Base-by-base conservation (phyloP, 176 grass and related monocot genomes). In the Calamus simplicifolius region DNA sequence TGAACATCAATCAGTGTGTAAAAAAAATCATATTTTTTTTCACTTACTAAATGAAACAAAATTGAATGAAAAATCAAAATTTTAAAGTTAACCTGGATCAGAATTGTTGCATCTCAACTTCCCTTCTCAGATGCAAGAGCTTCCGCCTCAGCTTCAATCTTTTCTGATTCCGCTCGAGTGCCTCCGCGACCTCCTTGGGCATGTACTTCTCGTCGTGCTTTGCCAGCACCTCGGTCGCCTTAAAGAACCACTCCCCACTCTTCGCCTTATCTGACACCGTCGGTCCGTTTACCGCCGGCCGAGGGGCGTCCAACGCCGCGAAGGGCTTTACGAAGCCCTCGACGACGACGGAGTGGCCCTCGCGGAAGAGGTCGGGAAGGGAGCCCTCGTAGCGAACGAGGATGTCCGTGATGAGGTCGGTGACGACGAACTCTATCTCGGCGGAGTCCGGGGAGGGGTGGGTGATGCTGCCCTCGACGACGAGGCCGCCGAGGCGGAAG, bases 191-290 rank as follows among this genome's bases (percentile, higher is more conserved):
- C 73, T 97, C 92, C 85, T 82, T 82, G n/a, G 92, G 92, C 92
- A 97, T 97, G 72, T 97, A 97, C 72, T 97, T 97, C 78, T 97
- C 92, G 51, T 97, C 92, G 75, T 97, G 92, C 84, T 97, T 97
- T 23, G 92, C 87, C 66, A 97, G 81, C 73, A 97, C 87, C 79
- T 97, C 92, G 28, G 78, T 88, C 51, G 84, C 84, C 16, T 60
- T 72, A 28, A 91, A 64, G 81, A 80, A 91, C 66, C 87, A 97
- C 26, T 74, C 66, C 1, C 61, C 54, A 13, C 77, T 80, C 64
- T 78, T 63, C 4, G 87, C 92, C 78, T 90, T 88, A 5, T 88
- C 92, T 65, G 92, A 71, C 12, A 77, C 81, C 73, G 69, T 85
- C 4, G 64, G 5, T 57, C 76, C 67, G 5, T 48, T 63, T 0